phyloP scores from a whole-genome alignment of 352 stramenopile genomes.

The Hyaloperonospora brassicae region DNA sequence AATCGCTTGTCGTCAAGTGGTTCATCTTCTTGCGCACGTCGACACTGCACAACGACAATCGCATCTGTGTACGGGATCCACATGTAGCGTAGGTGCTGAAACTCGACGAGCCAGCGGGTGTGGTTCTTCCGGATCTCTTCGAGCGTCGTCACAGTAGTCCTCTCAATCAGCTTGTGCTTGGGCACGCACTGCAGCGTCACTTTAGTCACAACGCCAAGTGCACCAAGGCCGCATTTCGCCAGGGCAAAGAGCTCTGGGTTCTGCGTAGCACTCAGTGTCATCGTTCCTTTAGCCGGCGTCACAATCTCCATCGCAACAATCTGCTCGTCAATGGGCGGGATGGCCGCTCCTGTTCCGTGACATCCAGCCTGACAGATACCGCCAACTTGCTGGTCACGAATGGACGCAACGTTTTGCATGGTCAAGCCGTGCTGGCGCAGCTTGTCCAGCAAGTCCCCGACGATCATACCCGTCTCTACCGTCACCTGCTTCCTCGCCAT shows the following conservation, averaged over 20 bases:
- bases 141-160: conserved; percentile 87
- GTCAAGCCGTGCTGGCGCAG: conserved; percentile 85
- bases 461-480: conserved; percentile 75
- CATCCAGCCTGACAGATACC: conserved; percentile 92
- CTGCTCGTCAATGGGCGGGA: conserved; percentile 96
- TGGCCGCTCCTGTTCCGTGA: conserved; percentile 92
- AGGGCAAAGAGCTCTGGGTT: conserved; percentile 87
- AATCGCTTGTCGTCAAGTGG: conserved; percentile 32
- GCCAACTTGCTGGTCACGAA: conserved; percentile 96
- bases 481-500: conserved; percentile 87
- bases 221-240: conserved; percentile 91
- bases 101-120: conserved; percentile 57
- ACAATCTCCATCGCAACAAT: conserved; percentile 94
- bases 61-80: conserved; percentile 97
- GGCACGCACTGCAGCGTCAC: conserved; percentile 94
- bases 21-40: conserved; percentile 46
- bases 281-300: conserved; percentile 87
- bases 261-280: conserved; percentile 78
- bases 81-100: conserved; percentile 94
- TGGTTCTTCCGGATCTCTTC: conserved; percentile 83
- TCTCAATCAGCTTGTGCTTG: conserved; percentile 89
- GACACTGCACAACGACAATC: conserved; percentile 91
- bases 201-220: conserved; percentile 93
- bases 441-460: conserved; percentile 71
- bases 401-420: conserved; percentile 97